Evolutionary conservation across 768 basidiomycete genomes (phyloP).

Genomic region (Galerina marginata): DNA sequence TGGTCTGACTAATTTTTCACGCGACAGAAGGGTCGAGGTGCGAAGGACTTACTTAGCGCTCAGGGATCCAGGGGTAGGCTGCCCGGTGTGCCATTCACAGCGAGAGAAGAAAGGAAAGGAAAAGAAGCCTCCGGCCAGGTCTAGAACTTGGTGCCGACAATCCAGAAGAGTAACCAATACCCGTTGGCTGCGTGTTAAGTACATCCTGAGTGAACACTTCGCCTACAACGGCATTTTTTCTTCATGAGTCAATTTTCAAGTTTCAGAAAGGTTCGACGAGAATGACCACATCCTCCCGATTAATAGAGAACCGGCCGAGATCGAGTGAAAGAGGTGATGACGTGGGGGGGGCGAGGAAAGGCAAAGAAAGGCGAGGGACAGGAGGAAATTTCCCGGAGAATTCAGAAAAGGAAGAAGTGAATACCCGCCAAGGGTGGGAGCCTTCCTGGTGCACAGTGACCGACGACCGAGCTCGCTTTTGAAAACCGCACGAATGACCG

Average conservation of each 20-base stretch:
- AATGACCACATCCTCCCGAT: no score
- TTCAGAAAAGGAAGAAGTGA: not conserved
- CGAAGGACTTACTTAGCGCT: conserved; percentile 1
- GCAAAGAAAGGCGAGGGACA: not conserved
- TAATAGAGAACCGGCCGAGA: no score
- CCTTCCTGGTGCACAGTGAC: not conserved
- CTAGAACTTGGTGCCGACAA: no score
- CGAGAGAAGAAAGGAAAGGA: not conserved
- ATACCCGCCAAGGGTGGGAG: not conserved
- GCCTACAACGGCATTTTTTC: no score
- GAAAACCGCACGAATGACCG: no score
- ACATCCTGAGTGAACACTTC: no score
- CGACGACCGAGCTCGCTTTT: no score
- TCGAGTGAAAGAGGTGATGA: not conserved
- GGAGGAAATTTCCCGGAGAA: not conserved
- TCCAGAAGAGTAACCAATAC: no score
- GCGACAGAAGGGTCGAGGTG: not conserved
- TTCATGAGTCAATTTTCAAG: no score
- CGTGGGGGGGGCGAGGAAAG: not conserved
- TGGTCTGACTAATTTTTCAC: conserved; percentile 6
- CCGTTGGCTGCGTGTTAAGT: no score
- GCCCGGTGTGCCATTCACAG: not conserved
- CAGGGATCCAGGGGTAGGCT: conserved; percentile 4
- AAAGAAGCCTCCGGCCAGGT: no score
- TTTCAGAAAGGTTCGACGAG: no score